Base-by-base conservation (phyloP, 106 monocot genomes). In the Dioscorea alata region DNA sequence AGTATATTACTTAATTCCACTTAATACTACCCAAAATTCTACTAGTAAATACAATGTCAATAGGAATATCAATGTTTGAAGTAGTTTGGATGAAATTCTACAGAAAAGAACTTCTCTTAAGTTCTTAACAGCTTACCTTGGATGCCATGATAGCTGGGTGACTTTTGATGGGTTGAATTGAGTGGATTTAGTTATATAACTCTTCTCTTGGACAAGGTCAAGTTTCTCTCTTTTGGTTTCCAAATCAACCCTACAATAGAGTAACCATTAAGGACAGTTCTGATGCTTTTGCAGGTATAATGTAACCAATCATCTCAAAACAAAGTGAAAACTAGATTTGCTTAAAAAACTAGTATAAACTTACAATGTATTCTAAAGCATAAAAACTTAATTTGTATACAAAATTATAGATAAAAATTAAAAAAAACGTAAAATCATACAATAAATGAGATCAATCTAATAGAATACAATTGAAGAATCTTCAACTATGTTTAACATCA, bases 111-210 rank as follows among this genome's bases (percentile, higher is more conserved):
- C 19, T 48, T 65, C 25, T 34, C 34, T 34, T 34, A 34, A 34
- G 34, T 3, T 28, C 60, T 61, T 15, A 12, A 67, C 20, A 28
- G 57, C 73, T 60, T 54, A 91, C 86, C 90, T 84, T 68, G 86
- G 90, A 65, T 79, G 75, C 76, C 81, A 76, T 33, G 81, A 87
- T 61, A 87, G 48, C 71, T 79, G 81, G 24, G 72, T 77, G 48
- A 69, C 80, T 72, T 87, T 83, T 28, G 83, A 84, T 2, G 84
- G 86, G 64, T 91, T 74, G 66, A 87, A 66, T 76, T 57, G 21
- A 70, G 14, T 49, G 25, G 62, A 59, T 18, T 48, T 58, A 21
- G 25, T 70, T 33, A 49, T 58, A 57, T 20, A 8, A n/a, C 60
- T 32, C 21, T 21, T 24, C 25, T 61, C 49, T 16, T 28, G 19